Evolutionary conservation across 2,329 filamentous ascomycete genomes (phyloP).

Genomic region (Fusarium zealandicum): DNA sequence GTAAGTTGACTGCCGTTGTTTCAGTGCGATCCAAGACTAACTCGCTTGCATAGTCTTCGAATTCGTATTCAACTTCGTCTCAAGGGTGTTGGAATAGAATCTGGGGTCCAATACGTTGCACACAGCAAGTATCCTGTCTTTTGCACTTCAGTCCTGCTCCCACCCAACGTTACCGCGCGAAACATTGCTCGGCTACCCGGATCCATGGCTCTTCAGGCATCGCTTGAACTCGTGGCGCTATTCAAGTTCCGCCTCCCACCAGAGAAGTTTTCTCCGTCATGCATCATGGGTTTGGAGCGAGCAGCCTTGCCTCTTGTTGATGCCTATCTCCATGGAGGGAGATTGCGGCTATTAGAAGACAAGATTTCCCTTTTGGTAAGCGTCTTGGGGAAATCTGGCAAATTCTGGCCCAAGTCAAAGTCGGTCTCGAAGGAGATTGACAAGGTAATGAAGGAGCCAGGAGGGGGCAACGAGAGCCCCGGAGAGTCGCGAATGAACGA

Average conservation of each 20-base stretch:
- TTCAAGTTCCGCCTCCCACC: conserved; percentile 25
- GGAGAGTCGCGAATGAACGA: neutral
- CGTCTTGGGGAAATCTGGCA: conserved; percentile 25
- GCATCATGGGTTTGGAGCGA: conserved; percentile 26
- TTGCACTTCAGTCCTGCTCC: neutral
- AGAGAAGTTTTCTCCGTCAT: conserved; percentile 36
- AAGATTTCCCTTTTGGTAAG: conserved; percentile 22
- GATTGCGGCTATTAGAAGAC: conserved; percentile 1
- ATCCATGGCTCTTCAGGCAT: conserved; percentile 23
- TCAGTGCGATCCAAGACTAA: neutral
- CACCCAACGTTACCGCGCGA: neutral
- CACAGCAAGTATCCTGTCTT: conserved; percentile 2
- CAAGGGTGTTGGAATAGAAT: neutral
- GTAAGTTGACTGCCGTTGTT: conserved; percentile 15
- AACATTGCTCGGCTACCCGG: conserved; percentile 4
- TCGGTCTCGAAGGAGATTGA: conserved; percentile 12
- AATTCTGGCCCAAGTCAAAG: conserved; percentile 32
- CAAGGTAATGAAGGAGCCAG: neutral
- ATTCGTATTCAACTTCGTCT: conserved; percentile 32
- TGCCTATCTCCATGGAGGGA: conserved; percentile 7
- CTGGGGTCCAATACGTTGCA: conserved; percentile 7
- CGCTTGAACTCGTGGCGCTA: conserved; percentile 27
- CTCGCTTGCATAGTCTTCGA: conserved; percentile 22
- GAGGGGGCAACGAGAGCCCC: neutral
- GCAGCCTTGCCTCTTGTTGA: conserved; percentile 19